phyloP scores from a whole-genome alignment of 78 protist species.

The Reticulomyxa filosa region DNA sequence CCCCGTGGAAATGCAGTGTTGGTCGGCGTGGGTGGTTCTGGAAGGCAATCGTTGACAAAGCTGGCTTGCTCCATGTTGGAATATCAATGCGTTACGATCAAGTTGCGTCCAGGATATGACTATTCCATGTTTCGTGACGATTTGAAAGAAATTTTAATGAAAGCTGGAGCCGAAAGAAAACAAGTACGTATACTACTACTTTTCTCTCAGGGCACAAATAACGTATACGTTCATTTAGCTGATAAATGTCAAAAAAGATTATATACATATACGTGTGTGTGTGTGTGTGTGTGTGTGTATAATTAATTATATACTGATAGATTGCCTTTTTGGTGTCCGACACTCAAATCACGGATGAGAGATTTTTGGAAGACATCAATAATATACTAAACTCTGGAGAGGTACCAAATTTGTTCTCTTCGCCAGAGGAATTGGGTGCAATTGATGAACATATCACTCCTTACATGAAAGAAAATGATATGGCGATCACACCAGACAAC shows the following conservation, averaged over 20 bases:
- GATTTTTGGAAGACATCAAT: constrained; percentile 63
- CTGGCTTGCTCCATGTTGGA: constrained; percentile 28
- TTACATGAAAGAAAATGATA: background rate
- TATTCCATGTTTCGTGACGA: constrained; percentile 22
- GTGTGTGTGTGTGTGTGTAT: no score
- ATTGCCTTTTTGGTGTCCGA: constrained; percentile 35
- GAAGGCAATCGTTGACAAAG: constrained; percentile 25
- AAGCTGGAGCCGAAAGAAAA: background rate
- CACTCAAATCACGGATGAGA: constrained; percentile 48
- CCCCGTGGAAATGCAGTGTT: constrained; percentile 50
- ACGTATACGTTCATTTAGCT: no score
- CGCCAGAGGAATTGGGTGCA: constrained; percentile 8
- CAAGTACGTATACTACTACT: no score
- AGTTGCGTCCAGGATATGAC: constrained; percentile 22
- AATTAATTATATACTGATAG: no score
- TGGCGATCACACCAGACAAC: constrained; percentile 4
- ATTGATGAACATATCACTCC: background rate
- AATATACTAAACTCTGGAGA: constrained; percentile 67
- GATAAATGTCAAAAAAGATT: no score
- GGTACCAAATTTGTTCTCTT: constrained; percentile 45
- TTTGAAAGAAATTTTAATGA: background rate
- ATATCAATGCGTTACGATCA: background rate
- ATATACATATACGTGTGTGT: no score
- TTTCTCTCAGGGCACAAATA: no score
- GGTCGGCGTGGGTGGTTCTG: constrained; percentile 52